These are phyloP conservation scores for Mrakia hoshinonis DNA, from an alignment of 768 basidiomycete genomes.

Conservation along the genomic window DNA sequence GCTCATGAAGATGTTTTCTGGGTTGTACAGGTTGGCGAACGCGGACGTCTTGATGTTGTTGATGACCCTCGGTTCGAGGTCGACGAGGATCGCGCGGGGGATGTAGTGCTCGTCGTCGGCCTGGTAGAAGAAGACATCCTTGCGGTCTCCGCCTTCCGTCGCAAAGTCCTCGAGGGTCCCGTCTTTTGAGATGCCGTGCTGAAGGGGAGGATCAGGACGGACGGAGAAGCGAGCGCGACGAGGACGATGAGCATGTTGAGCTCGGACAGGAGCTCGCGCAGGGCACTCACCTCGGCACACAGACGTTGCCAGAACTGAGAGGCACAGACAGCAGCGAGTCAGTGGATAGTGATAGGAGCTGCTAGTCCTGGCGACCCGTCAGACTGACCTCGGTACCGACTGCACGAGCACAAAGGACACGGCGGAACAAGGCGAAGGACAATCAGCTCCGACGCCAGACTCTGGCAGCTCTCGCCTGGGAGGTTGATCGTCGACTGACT, in stretches of 20 bases:
- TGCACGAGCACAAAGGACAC: conserved; percentile 38
- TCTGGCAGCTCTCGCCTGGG: no score
- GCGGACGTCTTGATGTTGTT: conserved; percentile 84
- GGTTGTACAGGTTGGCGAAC: conserved; percentile 85
- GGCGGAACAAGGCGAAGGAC: neutral
- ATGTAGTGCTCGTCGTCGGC: conserved; percentile 99
- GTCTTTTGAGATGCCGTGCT: conserved; percentile 88
- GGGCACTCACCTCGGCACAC: conserved; percentile 58
- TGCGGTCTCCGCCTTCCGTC: conserved; percentile 86
- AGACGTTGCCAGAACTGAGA: conserved; percentile 87
- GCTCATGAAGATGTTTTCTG: conserved; percentile 91
- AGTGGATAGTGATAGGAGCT: neutral
- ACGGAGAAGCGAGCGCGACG: neutral
- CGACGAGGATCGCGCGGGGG: conserved; percentile 88
- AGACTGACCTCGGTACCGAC: conserved; percentile 66
- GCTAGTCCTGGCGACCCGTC: neutral
- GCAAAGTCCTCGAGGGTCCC: conserved; percentile 97
- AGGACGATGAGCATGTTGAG: neutral
- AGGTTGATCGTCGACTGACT: conserved; percentile 51
- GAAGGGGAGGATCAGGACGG: neutral
- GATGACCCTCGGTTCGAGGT: conserved; percentile 97
- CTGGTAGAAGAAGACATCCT: conserved; percentile 99
- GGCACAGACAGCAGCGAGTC: neutral
- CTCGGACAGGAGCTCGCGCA: neutral
- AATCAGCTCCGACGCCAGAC: neutral